Base-by-base conservation (phyloP, 1,284 basidiomycete genomes). In the Volvariella volvacea region DNA sequence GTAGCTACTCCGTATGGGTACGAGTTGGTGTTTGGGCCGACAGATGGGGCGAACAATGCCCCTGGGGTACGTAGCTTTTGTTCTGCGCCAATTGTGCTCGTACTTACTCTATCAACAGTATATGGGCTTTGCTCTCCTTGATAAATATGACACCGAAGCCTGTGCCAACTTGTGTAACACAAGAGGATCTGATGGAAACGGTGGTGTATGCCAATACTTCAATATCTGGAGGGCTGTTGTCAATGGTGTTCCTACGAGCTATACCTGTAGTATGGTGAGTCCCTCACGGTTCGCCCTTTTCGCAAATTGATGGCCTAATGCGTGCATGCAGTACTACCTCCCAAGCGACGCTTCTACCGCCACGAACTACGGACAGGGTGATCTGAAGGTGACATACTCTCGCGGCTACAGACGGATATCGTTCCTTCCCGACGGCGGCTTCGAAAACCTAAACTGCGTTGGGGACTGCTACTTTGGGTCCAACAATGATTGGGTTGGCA, bases 191-290 rank as follows among this genome's bases (percentile, higher is more conserved):
- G 62, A 66, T 41, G 44, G 54, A 9, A 48, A 48, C 10, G 66
- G 67, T 20, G 68, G 67, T 37, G 59, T 61, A 8, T 71, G 68
- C 53, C 60, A 63, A 41, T 70, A 62, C 57, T 68, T 71, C 55
- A 71, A 71, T 48, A 70, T 71, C 55, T 71, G 67, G 68, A 64
- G 66, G 39, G 67, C 67, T 12, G 56, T 70, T 21, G 65, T 70
- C 1, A 54, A 64, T 41, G 67, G 67, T 14, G 45, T 52, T 14
- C 67, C 67, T 1, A 68, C 66, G 1, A 68, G 67, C 0, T 68
- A 70, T 53, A 64, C 63, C 20, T 71, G 67, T 57, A 64, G 63
- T 50, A 64, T 70, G 61, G 67, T 68, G 39, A 43, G 63, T 54
- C 1, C n/a, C 34, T 22, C 10, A 10, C 15, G 17, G n/a, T 37